Evolutionary conservation across 2,329 filamentous ascomycete genomes (phyloP).

Genomic region (Trichoderma citrinoviride): DNA sequence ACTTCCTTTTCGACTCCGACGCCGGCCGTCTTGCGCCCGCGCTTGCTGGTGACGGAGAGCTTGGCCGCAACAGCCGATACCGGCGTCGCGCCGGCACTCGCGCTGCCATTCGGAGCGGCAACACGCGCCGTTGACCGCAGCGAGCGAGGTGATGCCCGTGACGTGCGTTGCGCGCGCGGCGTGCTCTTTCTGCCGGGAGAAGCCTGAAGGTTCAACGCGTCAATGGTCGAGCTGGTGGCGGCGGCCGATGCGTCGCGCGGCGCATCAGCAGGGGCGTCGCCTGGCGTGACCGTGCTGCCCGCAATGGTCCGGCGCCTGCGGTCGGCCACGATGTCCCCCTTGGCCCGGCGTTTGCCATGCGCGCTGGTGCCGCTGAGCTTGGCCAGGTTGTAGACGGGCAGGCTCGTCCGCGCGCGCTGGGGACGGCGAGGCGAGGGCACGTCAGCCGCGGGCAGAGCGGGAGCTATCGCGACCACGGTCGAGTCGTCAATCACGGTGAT

Average conservation of each 20-base stretch:
- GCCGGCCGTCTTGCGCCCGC: conserved; percentile 48
- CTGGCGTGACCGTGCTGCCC: conserved; percentile 37
- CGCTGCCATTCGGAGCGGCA: conserved; percentile 34
- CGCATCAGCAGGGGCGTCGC: conserved; percentile 28
- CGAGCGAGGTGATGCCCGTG: conserved; percentile 32
- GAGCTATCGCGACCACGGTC: conserved; percentile 22
- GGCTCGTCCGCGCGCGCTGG: conserved; percentile 53
- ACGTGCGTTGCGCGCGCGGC: conserved; percentile 35
- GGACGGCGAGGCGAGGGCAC: conserved; percentile 44
- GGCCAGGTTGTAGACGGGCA: conserved; percentile 65
- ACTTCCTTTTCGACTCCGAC: conserved; percentile 40
- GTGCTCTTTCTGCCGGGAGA: conserved; percentile 40
- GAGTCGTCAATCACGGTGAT: conserved; percentile 34
- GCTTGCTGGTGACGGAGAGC: conserved; percentile 58
- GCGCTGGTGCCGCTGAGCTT: conserved; percentile 60
- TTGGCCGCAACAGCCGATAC: conserved; percentile 47
- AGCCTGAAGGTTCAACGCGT: conserved; percentile 48
- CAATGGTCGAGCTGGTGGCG: conserved; percentile 33
- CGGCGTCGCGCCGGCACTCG: conserved; percentile 26
- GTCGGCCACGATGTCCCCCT: conserved; percentile 47
- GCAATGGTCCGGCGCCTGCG: conserved; percentile 48
- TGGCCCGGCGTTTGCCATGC: conserved; percentile 56
- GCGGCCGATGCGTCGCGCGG: conserved; percentile 18
- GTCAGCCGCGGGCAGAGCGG: conserved; percentile 6
- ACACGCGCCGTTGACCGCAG: conserved; percentile 47